Evolutionary conservation across 805 yeast genomes (phyloP).

Genomic region (Candida ascalaphidarum): DNA sequence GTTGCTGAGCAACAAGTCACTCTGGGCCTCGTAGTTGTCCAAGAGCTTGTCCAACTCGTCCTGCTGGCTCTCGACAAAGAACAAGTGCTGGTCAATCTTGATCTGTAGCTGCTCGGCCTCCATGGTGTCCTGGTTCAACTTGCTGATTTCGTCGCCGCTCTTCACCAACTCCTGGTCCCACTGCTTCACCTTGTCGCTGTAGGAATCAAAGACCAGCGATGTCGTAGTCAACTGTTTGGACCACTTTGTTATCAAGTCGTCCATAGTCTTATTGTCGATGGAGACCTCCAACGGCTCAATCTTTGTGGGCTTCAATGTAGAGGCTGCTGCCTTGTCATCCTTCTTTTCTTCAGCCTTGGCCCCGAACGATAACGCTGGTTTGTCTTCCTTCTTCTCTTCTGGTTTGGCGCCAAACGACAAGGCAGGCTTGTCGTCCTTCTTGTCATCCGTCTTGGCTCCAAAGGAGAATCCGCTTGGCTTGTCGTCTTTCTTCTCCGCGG

Average conservation of each 20-base stretch:
- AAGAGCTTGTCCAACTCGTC: slow-evolving; percentile 79
- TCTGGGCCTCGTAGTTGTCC: slow-evolving; percentile 74
- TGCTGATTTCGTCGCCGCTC: slow-evolving; percentile 78
- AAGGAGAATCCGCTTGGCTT: slow-evolving; percentile 3
- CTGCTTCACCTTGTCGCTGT: slow-evolving; percentile 62
- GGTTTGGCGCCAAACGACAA: slow-evolving; percentile 12
- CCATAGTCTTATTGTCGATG: slow-evolving; percentile 83
- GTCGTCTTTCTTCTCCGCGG: slow-evolving; percentile 6
- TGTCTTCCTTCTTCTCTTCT: slow-evolving; percentile 7
- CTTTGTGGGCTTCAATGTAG: slow-evolving; percentile 40
- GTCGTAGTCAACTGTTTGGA: slow-evolving; percentile 73
- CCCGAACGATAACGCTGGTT: slow-evolving; percentile 9
- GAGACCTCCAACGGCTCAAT: slow-evolving; percentile 64
- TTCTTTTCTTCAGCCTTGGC: slow-evolving; percentile 12
- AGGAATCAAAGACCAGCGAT: slow-evolving; percentile 63
- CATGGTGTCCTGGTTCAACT: slow-evolving; percentile 66
- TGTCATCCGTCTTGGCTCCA: slow-evolving; percentile 9
- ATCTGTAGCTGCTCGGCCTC: slow-evolving; percentile 80
- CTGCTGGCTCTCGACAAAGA: slow-evolving; percentile 86
- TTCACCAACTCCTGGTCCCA: slow-evolving; percentile 85
- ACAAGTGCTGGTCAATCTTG: slow-evolving; percentile 78
- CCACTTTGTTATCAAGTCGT: slow-evolving; percentile 91
- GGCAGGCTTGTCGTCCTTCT: slow-evolving; percentile 2
- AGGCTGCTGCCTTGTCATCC: slow-evolving; percentile 8
- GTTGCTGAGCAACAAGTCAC: slow-evolving; percentile 39